phyloP scores from a whole-genome alignment of 148 eudicot species.

The Spergularia marina region DNA sequence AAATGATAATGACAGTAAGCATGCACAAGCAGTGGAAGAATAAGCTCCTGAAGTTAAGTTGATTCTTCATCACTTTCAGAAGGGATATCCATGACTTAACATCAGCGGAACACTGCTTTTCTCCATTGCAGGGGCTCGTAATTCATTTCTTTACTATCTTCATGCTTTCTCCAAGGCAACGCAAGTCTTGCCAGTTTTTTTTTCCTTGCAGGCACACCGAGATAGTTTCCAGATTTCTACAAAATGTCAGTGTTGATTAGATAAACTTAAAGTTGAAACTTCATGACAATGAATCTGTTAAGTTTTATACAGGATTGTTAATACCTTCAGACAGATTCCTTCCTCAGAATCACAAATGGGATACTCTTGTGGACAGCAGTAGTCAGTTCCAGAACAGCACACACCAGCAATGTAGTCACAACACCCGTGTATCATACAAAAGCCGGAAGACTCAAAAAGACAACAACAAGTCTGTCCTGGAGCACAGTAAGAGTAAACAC shows the following conservation, averaged over 20 bases:
- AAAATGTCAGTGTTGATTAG: neutral
- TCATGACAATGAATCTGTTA: neutral
- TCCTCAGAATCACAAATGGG: constrained; percentile 55
- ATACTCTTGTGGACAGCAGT: constrained; percentile 63
- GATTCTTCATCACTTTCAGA: constrained; percentile 4
- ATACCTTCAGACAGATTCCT: constrained; percentile 62
- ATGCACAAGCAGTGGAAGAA: neutral
- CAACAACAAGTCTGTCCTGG: constrained; percentile 62
- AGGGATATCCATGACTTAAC: neutral
- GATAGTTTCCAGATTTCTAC: constrained; percentile 40
- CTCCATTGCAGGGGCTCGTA: constrained; percentile 46
- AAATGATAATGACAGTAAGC: neutral
- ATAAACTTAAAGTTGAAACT: neutral
- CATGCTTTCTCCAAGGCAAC: constrained; percentile 51
- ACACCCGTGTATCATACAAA: constrained; percentile 58
- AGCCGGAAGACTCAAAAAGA: constrained; percentile 35
- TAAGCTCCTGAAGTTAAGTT: neutral
- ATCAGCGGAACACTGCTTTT: constrained; percentile 48
- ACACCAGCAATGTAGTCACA: constrained; percentile 57
- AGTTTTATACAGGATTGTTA: neutral
- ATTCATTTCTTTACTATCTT: constrained; percentile 25
- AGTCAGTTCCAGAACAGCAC: constrained; percentile 54
- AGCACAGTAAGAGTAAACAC: constrained; percentile 55
- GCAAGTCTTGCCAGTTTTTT: constrained; percentile 50
- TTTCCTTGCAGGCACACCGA: constrained; percentile 59